A percentile compares a stretch with the other conserved stretches of the same genome.
Conservation (phyloP, 2,329 filamentous ascomycete genomes). For the Chrysoporthe puriensis region DNA sequence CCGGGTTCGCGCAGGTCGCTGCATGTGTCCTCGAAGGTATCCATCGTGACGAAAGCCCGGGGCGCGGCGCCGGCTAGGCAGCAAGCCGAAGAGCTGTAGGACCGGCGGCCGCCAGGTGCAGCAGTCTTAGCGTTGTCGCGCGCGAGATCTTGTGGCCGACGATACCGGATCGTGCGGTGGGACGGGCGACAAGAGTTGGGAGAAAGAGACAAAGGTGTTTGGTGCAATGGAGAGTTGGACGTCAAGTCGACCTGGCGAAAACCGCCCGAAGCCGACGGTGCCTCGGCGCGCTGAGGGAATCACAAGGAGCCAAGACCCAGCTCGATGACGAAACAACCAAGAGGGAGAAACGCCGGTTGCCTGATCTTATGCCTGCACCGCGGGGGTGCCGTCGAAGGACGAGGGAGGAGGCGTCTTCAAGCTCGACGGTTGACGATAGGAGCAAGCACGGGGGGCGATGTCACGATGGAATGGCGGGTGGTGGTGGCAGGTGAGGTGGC, state of each 20-base stretch:
- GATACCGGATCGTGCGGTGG: neutral
- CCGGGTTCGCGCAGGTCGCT: constrained; percentile 56
- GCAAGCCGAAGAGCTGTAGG: neutral
- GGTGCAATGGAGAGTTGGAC: neutral
- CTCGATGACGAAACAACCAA: neutral
- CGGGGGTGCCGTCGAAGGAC: neutral
- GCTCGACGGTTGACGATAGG: neutral
- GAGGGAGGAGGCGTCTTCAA: neutral
- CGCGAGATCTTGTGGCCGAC: neutral
- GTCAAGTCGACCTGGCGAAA: constrained; percentile 1
- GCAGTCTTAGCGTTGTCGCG: neutral
- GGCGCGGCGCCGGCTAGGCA: constrained; percentile 5
- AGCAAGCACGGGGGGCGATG: neutral
- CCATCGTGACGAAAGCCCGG: constrained; percentile 35
- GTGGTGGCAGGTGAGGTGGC: constrained; percentile 2
- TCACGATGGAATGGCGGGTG: neutral
- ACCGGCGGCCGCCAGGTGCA: neutral
- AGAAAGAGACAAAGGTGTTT: neutral
- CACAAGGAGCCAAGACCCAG: neutral
- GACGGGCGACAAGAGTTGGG: neutral
- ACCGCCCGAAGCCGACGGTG: neutral
- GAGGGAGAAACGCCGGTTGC: neutral
- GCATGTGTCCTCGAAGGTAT: constrained; percentile 46
- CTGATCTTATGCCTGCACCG: neutral
- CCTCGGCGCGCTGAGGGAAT: neutral